These are phyloP conservation scores for Leccinum obscurum DNA, from an alignment of 768 basidiomycete species.

Conservation along the genomic window DNA sequence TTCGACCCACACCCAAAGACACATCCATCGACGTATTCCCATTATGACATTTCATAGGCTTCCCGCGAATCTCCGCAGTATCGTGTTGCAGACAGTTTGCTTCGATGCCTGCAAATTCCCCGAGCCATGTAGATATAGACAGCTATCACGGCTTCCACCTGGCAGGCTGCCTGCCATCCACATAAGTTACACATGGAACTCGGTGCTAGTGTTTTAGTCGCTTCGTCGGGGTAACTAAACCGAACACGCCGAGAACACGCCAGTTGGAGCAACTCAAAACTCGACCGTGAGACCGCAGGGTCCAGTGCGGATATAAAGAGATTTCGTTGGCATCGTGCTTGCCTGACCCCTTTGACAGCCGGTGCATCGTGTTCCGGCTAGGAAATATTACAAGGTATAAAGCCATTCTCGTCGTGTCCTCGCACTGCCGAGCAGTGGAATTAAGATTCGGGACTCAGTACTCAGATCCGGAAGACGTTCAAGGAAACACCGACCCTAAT, in stretches of 20 bases:
- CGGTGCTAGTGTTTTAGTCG: slow-evolving; percentile 2
- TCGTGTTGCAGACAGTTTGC: slow-evolving; percentile 1
- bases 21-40: background rate
- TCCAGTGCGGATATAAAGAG: slow-evolving; percentile 7
- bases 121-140: background rate
- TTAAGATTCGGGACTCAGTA: background rate
- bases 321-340: slow-evolving; percentile 2
- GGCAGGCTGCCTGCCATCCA: background rate
- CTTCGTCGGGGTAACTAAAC: slow-evolving; percentile 1
- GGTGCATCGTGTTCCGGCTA: background rate
- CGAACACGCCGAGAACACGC: slow-evolving; percentile 2
- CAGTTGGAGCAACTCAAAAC: background rate
- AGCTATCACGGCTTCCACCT: background rate
- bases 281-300: slow-evolving; percentile 7
- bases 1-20: background rate
- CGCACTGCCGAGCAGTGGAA: background rate
- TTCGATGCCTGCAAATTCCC: background rate
- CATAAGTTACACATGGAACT: background rate
- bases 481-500: background rate
- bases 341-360: background rate
- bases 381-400: slow-evolving; percentile 1
- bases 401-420: background rate
- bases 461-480: background rate
- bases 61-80: slow-evolving; percentile 9
- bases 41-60: background rate